Evolutionary conservation across 2,329 filamentous ascomycete genomes (phyloP).

Genomic region (Myriosclerotinia duriaeana): DNA sequence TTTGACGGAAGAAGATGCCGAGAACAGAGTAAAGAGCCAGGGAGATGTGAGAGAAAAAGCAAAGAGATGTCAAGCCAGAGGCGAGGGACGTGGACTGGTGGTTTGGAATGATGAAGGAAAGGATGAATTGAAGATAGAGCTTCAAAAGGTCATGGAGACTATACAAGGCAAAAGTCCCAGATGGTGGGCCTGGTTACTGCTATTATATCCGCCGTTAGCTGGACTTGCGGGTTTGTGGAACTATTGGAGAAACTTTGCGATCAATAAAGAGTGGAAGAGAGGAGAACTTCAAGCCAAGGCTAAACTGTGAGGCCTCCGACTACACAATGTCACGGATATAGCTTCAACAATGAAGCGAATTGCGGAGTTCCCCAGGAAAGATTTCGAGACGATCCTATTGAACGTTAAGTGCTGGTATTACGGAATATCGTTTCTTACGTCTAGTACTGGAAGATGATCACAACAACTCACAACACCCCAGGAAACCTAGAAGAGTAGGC

Average conservation of each 20-base stretch:
- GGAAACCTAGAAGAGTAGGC: background rate
- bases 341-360: too few relatives aligned
- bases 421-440: background rate
- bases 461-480: background rate
- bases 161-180: constrained; percentile 57
- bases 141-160: constrained; percentile 63
- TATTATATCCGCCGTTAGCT: constrained; percentile 73
- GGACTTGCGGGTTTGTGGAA: constrained; percentile 67
- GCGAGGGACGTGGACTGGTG: constrained; percentile 67
- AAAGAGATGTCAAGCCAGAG: constrained; percentile 65
- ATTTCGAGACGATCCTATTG: background rate
- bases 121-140: constrained; percentile 65
- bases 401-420: background rate
- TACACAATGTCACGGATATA: background rate
- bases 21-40: constrained; percentile 83
- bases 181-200: constrained; percentile 70
- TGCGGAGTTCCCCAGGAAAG: background rate
- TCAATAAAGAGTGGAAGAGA: constrained; percentile 69
- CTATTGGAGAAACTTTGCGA: constrained; percentile 68
- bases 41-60: constrained; percentile 84
- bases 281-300: constrained; percentile 58
- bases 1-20: constrained; percentile 79
- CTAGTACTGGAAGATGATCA: background rate
- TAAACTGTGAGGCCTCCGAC: constrained; percentile 48
- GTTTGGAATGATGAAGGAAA: constrained; percentile 86